Evolutionary conservation across 768 basidiomycete genomes (phyloP), one percentile per base, ranked within the genome.

Genomic region (Boletus insuetus): DNA sequence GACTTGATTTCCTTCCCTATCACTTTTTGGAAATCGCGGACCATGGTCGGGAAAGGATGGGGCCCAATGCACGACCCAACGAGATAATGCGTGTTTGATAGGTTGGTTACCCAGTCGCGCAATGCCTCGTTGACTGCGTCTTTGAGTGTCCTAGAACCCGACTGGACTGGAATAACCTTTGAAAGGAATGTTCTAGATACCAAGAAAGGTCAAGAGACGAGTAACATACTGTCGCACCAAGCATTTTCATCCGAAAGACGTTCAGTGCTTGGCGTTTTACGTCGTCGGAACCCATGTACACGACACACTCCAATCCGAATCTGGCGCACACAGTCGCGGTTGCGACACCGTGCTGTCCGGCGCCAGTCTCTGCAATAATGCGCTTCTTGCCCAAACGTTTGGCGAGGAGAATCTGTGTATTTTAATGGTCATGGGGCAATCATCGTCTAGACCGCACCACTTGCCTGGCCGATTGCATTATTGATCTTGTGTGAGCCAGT

Each of bases 401-500:
- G n/a, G 97, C 97, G 26, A 99, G 83, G 17, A 99, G 79, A 58
- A 98, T 95, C 89, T 96, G 24, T 45, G 35, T 24, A 19, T 29
- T 35, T 24, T 51, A 16, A 58, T 35, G 38, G 22, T 43, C 11
- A 14, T 34, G 34, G n/a, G 13, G 19, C n/a, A 44, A 39, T 16
- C 32, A n/a, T 39, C 16, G 24, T 32, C n/a, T 12, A 39, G 37
- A 16, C 17, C 12, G 26, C 4, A n/a, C 42, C 3, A 65, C 77
- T 58, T 63, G 85, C 89, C 80, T 96, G 95, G 35, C 97, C 97
- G 55, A 99, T 88, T 22, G 96, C 96, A 70, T 99, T 99, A 75
- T 98, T 98, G 68, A 99, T 98, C 73, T 98, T 99, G 74, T 99
- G 97, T 11, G 95, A 98, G 16, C 97, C 97, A 0, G 97, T 98